Conservation (phyloP, 2,329 filamentous ascomycete species). For the Nigrospora oryzae region DNA sequence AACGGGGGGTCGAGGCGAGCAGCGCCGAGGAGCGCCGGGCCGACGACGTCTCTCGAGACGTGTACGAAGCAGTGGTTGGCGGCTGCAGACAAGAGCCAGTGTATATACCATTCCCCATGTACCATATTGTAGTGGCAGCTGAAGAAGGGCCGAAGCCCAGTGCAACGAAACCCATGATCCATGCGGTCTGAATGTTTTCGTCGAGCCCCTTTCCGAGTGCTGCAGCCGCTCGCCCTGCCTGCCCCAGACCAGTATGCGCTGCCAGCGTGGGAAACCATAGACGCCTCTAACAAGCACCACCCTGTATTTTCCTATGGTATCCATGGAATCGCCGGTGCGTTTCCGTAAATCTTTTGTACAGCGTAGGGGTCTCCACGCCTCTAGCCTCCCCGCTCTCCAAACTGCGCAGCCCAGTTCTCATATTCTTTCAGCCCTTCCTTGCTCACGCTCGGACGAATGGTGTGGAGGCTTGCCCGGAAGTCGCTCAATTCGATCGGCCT, state of each 20-base stretch:
- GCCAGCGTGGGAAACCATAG: no score
- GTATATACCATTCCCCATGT: conserved; percentile 2
- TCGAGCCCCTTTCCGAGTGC: no score
- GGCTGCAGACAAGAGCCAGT: background rate
- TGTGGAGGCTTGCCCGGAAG: conserved; percentile 74
- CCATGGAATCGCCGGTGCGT: background rate
- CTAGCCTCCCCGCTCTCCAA: conserved; percentile 82
- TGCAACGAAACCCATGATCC: background rate
- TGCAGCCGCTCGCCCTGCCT: no score
- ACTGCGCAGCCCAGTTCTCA: conserved; percentile 89
- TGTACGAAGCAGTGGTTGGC: background rate
- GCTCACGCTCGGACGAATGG: conserved; percentile 85
- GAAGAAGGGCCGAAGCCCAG: background rate
- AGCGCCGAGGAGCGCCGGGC: background rate
- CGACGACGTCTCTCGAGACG: conserved; percentile 1
- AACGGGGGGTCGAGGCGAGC: no score
- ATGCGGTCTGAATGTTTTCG: no score
- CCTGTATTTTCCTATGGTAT: no score
- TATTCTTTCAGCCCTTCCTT: conserved; percentile 78
- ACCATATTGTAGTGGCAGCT: conserved; percentile 1
- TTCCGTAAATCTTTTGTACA: background rate
- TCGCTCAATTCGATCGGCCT: conserved; percentile 75
- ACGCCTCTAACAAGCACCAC: no score
- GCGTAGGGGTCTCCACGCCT: background rate
- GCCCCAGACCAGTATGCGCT: no score